Percentiles rank a stretch among this genome's conserved stretches.
Evolutionary conservation across 208 protist genomes (phyloP).

Genomic region (Eutreptiella sp.): DNA sequence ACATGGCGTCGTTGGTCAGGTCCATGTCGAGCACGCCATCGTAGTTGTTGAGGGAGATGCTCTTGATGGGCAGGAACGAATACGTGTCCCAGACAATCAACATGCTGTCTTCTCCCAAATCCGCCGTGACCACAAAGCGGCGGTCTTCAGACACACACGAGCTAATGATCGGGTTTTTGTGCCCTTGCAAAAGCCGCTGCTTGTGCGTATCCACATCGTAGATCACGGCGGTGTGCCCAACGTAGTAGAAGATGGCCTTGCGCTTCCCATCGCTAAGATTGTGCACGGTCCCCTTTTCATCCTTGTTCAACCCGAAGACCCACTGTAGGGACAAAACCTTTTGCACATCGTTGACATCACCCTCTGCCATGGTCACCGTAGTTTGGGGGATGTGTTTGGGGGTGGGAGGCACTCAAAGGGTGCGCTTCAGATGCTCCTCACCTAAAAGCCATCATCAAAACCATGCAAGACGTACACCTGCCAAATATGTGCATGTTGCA

Average conservation of each 20-base stretch:
- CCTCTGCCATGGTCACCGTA: no score
- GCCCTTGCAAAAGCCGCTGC: slow-evolving; percentile 79
- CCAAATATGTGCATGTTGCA: no score
- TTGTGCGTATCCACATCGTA: slow-evolving; percentile 75
- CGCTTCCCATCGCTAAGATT: slow-evolving; percentile 55
- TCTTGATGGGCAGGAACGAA: slow-evolving; percentile 67
- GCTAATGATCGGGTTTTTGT: slow-evolving; percentile 68
- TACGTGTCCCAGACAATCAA: slow-evolving; percentile 88
- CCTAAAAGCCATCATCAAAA: no score
- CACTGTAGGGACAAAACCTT: slow-evolving; percentile 66
- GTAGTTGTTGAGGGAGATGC: slow-evolving; percentile 59
- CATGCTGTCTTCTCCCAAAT: slow-evolving; percentile 69
- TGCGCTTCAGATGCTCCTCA: no score
- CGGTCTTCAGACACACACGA: slow-evolving; percentile 65
- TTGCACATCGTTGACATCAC: no score
- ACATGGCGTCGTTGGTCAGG: slow-evolving; percentile 74
- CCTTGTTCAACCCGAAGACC: slow-evolving; percentile 80
- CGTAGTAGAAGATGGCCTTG: slow-evolving; percentile 75
- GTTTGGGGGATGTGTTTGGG: no score
- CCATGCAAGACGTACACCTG: no score
- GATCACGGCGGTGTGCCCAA: slow-evolving; percentile 79
- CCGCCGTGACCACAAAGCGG: slow-evolving; percentile 80
- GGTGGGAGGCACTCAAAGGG: no score
- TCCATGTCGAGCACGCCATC: slow-evolving; percentile 71
- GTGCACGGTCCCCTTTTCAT: slow-evolving; percentile 68